Conservation (phyloP, 768 basidiomycete genomes). For the Dentipellis fragilis region DNA sequence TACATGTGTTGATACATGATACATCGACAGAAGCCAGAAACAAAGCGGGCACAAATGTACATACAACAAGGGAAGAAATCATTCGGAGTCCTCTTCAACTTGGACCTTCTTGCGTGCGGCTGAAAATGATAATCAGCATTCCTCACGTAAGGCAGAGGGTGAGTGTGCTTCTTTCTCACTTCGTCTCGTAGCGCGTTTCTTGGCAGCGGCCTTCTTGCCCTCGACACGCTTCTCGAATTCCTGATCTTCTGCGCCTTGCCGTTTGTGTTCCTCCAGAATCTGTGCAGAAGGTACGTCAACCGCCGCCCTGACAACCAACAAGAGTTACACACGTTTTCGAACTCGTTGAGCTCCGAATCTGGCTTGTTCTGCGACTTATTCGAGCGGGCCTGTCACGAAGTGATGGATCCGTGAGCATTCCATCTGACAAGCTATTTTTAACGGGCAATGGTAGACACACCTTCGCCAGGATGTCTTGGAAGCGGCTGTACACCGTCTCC, state of each 20-base stretch:
- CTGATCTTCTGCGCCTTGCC: conserved; percentile 86
- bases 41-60: no score
- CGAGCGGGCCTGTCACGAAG: conserved; percentile 49
- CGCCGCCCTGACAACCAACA: neutral
- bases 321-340: conserved; percentile 53
- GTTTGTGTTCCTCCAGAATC: conserved; percentile 77
- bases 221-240: conserved; percentile 81
- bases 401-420: neutral
- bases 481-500: conserved; percentile 64
- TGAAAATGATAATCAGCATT: neutral
- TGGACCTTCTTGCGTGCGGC: neutral
- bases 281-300: conserved; percentile 18
- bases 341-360: conserved; percentile 89
- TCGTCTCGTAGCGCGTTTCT: conserved; percentile 50
- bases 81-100: neutral
- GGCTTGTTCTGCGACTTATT: conserved; percentile 92
- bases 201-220: conserved; percentile 73
- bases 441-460: conserved; percentile 23
- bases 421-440: neutral
- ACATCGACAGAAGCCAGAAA: neutral
- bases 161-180: conserved; percentile 21
- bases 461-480: conserved; percentile 88
- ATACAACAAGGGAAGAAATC: neutral
- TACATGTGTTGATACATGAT: neutral
- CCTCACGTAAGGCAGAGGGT: neutral